Conservation (phyloP, 139 green algal species). For the Eudorina sp. region DNA sequence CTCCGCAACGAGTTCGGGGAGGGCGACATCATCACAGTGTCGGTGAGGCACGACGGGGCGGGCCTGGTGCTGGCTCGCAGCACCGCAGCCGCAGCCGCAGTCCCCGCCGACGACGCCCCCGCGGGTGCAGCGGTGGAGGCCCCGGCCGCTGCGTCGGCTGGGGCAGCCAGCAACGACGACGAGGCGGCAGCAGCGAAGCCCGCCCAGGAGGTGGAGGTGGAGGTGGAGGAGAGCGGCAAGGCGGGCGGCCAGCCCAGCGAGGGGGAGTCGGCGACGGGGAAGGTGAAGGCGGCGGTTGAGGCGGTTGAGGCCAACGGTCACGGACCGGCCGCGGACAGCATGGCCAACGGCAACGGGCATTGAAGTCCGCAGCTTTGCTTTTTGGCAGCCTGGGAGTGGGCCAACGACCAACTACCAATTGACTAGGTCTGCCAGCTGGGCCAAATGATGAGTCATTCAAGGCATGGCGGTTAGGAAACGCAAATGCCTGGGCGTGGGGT, state of each 20-base stretch:
- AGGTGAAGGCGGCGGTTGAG: neutral
- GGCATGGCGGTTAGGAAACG: too few relatives aligned
- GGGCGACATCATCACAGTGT: slow-evolving; percentile 68
- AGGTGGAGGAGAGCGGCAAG: neutral
- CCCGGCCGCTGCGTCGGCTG: neutral
- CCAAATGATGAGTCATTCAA: too few relatives aligned
- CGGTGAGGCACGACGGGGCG: neutral
- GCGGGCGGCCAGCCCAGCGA: too few relatives aligned
- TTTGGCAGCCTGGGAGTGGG: too few relatives aligned
- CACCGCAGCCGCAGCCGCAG: neutral
- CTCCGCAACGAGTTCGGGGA: slow-evolving; percentile 73
- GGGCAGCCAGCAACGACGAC: neutral
- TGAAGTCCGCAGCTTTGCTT: too few relatives aligned
- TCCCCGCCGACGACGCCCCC: neutral
- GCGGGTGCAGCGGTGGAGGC: neutral
- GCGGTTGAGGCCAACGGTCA: slow-evolving; percentile 37
- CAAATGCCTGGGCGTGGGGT: too few relatives aligned
- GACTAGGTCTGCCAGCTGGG: too few relatives aligned
- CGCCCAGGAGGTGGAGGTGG: neutral
- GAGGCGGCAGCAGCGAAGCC: too few relatives aligned
- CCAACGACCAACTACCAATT: too few relatives aligned
- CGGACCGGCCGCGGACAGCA: neutral
- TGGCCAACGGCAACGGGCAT: neutral
- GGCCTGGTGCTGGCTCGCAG: slow-evolving; percentile 13
- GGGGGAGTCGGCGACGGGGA: neutral